Base-by-base conservation (phyloP, 2,329 filamentous ascomycete genomes). In the Pezicula neosporulosa region DNA sequence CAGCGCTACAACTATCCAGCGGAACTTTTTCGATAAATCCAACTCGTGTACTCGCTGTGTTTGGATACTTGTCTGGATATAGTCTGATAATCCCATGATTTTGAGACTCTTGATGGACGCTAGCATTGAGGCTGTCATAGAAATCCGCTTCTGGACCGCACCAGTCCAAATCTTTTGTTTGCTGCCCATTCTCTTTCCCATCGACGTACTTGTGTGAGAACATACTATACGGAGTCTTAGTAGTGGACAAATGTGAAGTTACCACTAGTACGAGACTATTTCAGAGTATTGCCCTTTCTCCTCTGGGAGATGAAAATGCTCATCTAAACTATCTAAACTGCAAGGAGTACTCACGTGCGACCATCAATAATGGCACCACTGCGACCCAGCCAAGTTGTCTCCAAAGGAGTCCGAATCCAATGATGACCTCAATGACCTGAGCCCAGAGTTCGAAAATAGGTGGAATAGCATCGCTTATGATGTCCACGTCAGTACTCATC, bases 401-500 rank as follows among this genome's bases (percentile, higher is more conserved):
- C 9, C 66, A 57, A 0, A 72, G 50, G 3, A 72, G 45, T 30
- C 63, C 71, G 1, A 69, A 59, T 0, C 60, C 66, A 4, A 72
- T 24, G 0, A 60, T 63, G n/a, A 72, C 56, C 18, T 72, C 67
- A 5, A 72, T 45, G 2, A 67, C 50, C 15, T 61, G 61, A 4
- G 68, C 65, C 70, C 69, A 72, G 18, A 67, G 60, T 2, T 68
- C 67, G 49, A 69, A 63, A 0, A 69, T 47, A 0, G 52, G 47
- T 0, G 52, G 54, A 15, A 60, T 56, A 1, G 58, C 57, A 5
- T 48, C 37, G 6, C 58, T 55, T 5, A 70, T 63, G 0, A 52
- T 54, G 4, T 74, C 72, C 6, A 76, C 65, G 46, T 76, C 74
- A 1, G 72, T 68, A 9, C 68, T 71, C 72, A 77, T 76, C 9